Base-by-base conservation (phyloP, 148 eudicot genomes). In the Rhododendron griersonianum region DNA sequence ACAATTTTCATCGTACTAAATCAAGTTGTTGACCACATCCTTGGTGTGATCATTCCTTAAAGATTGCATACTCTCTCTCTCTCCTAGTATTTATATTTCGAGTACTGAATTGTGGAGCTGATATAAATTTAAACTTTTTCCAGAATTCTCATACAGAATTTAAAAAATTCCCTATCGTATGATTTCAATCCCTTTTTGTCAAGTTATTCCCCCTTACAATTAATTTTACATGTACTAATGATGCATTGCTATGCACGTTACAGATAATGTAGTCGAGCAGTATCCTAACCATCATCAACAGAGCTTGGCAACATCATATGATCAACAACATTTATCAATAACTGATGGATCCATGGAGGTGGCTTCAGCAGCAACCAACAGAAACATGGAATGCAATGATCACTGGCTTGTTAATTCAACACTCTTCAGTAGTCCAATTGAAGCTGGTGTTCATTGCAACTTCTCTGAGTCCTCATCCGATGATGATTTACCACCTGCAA, bases 391-490 rank as follows among this genome's bases (percentile, higher is more conserved):
- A 13, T 67, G 80, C 73, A 69, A 16, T 53, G 89, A 84, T 11
- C 71, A 65, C 13, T 84, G 80, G 85, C 28, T 61, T 2, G 78
- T 74, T 8, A 82, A 78, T 71, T 74, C 87, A 23, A 19, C 73
- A n/a, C 86, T 78, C n/a, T 6, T 85, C 1, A 55, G 18, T 57
- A 51, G 76, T 75, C 80, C 87, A 19, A 75, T 19, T 28, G 84
- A 78, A 7, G 21, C 15, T n/a, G 86, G 81, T 61, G 51, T 16
- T 25, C 59, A 63, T 67, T 65, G 79, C 25, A 65, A 80, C 63
- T 53, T 83, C 50, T 83, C 88, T 0, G 88, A 86, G 28, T 86
- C 88, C 30, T 86, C 90, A 19, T 83, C 86, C 0, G 85, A 85
- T n/a, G 81, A 71, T 13, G 88, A 83, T 13, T 61, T 61, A 23